phyloP scores from a whole-genome alignment of 2,329 filamentous ascomycete species.

The Calonectria hawksworthii region DNA sequence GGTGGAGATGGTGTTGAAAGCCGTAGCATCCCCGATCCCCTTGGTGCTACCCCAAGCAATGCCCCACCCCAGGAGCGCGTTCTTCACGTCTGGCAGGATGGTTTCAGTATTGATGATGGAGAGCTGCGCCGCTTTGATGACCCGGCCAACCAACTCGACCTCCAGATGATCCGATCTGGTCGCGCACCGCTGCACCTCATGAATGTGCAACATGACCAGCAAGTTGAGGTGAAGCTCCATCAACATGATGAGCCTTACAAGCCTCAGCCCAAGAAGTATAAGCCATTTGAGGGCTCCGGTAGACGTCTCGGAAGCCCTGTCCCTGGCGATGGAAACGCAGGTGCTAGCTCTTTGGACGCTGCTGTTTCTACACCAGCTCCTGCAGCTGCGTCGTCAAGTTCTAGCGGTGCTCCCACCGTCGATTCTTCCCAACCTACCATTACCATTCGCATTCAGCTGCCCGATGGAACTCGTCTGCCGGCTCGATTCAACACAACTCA shows the following conservation, averaged over 20 bases:
- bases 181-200: conserved; percentile 84
- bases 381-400: conserved; percentile 50
- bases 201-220: conserved; percentile 81
- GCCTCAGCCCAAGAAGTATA: conserved; percentile 80
- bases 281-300: conserved; percentile 80
- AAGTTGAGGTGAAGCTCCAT: conserved; percentile 83
- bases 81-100: conserved; percentile 86
- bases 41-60: conserved; percentile 46
- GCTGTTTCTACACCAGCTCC: conserved; percentile 34
- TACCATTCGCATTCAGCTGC: conserved; percentile 82
- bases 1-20: conserved; percentile 84
- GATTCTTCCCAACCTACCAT: conserved; percentile 78
- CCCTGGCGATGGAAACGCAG: conserved; percentile 65
- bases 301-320: conserved; percentile 84
- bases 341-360: conserved; percentile 31
- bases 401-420: conserved; percentile 56
- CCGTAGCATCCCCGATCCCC: conserved; percentile 75
- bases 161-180: conserved; percentile 82
- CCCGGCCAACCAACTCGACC: conserved; percentile 78
- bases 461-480: conserved; percentile 82
- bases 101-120: conserved; percentile 88
- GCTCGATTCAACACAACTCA: conserved; percentile 86
- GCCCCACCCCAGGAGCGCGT: conserved; percentile 73
- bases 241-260: conserved; percentile 81
- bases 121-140: conserved; percentile 84